Base-by-base conservation (phyloP, 305 asterid species). In the Petunia hybrid region DNA sequence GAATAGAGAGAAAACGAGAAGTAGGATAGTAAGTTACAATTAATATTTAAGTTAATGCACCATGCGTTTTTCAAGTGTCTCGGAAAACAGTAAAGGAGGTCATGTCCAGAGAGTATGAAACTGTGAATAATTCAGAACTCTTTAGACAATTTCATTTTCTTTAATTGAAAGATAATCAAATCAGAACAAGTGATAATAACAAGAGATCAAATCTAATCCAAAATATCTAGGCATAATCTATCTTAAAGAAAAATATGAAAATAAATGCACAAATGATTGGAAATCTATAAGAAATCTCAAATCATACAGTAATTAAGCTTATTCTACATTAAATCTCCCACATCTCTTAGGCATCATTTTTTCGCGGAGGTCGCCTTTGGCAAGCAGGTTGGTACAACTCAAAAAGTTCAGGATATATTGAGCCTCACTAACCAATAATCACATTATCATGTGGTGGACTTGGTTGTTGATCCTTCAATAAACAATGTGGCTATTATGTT, bases 121-220 rank as follows among this genome's bases (percentile, higher is more conserved):
- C 53, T 14, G 6, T 3, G 53, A n/a, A 14, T 36, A 14, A 40
- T 45, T 66, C 31, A 40, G 46, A 14, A n/a, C 51, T 40, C n/a
- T 66, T 66, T 65, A 65, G 51, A 65, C 35, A 65, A 65, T 65
- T 65, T 40, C 13, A 66, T 14, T 6, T 40, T 66, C 53, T 39
- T 12, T 66, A 40, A 41, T 35, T 5, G 4, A 14, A 39, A 65
- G 48, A 40, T 8, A 65, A 65, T 39, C 8, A 65, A 13, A 39
- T 65, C 39, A 65, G 56, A 8, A 35, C 10, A 35, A 40, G 31
- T 65, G 48, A 65, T 65, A 65, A 65, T 65, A 38, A 4, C 4
- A 51, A 79, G 76, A 51, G 70, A 35, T 56, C 46, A 48, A n/a
- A 79, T 79, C 76, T 48, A 36, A n/a, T 66, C 16, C 41, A 2